A percentile compares a stretch with the other conserved stretches of the same genome.
These are phyloP conservation scores for Zymoseptoria tritici DNA, from an alignment of 2,329 filamentous ascomycete species.

Conservation along the genomic window DNA sequence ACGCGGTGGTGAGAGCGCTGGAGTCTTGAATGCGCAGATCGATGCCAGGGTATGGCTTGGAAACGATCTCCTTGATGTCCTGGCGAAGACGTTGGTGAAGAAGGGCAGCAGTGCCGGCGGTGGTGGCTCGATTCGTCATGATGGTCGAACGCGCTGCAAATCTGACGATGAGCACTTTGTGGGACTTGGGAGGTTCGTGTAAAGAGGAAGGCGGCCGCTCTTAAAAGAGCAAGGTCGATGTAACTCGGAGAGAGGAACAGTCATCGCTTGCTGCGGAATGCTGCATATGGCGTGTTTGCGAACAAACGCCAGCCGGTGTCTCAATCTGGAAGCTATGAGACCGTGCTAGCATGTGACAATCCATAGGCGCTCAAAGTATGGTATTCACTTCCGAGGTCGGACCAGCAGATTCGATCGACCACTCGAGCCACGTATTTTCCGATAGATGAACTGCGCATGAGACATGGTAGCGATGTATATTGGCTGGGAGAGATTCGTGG, in stretches of 20 bases:
- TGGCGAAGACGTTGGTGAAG: slow-evolving; percentile 13
- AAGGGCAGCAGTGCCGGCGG: not conserved
- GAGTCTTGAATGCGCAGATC: slow-evolving; percentile 12
- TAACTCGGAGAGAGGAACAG: not conserved
- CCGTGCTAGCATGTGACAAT: not conserved
- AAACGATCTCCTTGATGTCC: slow-evolving; percentile 17
- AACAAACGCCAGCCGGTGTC: not conserved
- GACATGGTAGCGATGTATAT: not conserved
- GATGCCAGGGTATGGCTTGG: slow-evolving; percentile 20
- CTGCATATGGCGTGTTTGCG: not conserved
- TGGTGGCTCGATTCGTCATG: not conserved
- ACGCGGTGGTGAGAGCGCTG: slow-evolving; percentile 11
- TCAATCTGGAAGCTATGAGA: not conserved
- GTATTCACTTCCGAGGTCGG: not conserved
- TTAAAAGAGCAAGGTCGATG: not conserved
- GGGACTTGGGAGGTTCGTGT: not conserved
- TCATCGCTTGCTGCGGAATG: not conserved
- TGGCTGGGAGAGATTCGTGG: not conserved
- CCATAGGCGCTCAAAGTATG: not conserved
- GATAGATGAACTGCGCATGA: not conserved
- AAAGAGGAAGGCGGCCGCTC: not conserved
- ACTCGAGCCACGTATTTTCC: not conserved
- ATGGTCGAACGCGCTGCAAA: not conserved
- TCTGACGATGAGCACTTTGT: not conserved
- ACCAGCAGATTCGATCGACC: not conserved